Base-by-base conservation (phyloP, 2,329 filamentous ascomycete species). In the Xylariales sp. region DNA sequence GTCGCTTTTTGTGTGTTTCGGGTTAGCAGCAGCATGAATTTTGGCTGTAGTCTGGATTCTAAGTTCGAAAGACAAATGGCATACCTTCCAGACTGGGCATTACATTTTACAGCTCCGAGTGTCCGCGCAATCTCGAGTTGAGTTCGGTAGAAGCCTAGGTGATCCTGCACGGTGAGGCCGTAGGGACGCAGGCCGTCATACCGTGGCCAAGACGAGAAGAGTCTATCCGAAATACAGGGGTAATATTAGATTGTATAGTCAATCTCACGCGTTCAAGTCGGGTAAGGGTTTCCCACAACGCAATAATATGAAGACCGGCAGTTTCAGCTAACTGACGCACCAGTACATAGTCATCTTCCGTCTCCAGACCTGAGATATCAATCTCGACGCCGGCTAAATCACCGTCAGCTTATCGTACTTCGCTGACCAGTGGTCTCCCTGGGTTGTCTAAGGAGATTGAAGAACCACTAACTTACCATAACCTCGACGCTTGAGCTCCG, bases 1-100 rank as follows among this genome's bases (percentile, higher is more conserved):
- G 23, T 61, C 59, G 12, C 59, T 61, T 15, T 17, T 3, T 6
- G 13, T 1, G 8, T 4, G 2, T 24, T 28, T 30, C 37, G 33
- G 4, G n/a, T 11, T 12, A 5, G 8, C 2, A n/a, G 4, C 18
- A 11, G 20, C 10, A 13, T 34, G 12, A n/a, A 27, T 12, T 11
- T 16, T 14, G 14, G n/a, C 13, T 10, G 21, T 28, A 6, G 10
- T 8, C 23, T 10, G 4, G 8, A 21, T 16, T 4, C 19, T 5
- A 4, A 3, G 5, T 20, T 17, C 14, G 3, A 14, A 25, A n/a
- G n/a, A n/a, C n/a, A n/a, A n/a, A n/a, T n/a, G n/a, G n/a, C 39
- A 6, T 35, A 46, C 47, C 35, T 40, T 33, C 47, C 47, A 13
- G 45, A 46, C 11, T 48, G 43, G 1, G 41, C 45, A 24, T 46